Conservation (phyloP, 805 yeast species). For the Citeromyces nyonsensis region DNA sequence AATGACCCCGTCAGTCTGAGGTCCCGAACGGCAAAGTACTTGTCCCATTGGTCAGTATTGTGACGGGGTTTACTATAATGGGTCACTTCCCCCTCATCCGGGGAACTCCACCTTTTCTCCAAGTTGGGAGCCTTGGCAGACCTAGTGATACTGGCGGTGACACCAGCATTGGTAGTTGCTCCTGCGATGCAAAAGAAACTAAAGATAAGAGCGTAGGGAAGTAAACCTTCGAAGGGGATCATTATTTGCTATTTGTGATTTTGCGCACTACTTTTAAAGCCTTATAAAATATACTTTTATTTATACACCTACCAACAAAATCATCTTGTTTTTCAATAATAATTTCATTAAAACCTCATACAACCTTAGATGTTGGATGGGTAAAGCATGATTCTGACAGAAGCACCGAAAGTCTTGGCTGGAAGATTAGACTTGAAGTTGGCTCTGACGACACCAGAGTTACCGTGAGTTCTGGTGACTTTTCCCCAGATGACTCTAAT, state of each 20-base stretch:
- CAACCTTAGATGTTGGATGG: conserved; percentile 91
- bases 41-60: conserved; percentile 38
- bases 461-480: conserved; percentile 97
- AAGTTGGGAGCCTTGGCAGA: conserved; percentile 17
- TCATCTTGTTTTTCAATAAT: not conserved
- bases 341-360: conserved; percentile 1
- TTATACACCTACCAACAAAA: not conserved
- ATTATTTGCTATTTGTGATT: conserved; percentile 10
- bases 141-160: conserved; percentile 9
- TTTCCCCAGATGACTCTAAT: conserved; percentile 99
- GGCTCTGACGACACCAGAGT: conserved; percentile 96
- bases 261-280: not conserved
- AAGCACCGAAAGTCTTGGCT: conserved; percentile 98
- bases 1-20: conserved; percentile 58
- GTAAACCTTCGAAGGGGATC: conserved; percentile 59
- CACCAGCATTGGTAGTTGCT: conserved; percentile 22
- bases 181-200: conserved; percentile 38
- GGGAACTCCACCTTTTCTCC: conserved; percentile 3
- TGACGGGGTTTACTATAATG: conserved; percentile 37
- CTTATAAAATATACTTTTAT: not conserved
- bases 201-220: conserved; percentile 46
- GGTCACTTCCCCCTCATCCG: conserved; percentile 24
- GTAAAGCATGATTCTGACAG: conserved; percentile 98
- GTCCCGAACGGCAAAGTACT: conserved; percentile 54
- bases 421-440: conserved; percentile 98